Percentiles rank a stretch among this genome's conserved stretches.
phyloP scores from a whole-genome alignment of 2,329 filamentous ascomycete genomes.

The Ophiocordyceps camponoti-leonardi region DNA sequence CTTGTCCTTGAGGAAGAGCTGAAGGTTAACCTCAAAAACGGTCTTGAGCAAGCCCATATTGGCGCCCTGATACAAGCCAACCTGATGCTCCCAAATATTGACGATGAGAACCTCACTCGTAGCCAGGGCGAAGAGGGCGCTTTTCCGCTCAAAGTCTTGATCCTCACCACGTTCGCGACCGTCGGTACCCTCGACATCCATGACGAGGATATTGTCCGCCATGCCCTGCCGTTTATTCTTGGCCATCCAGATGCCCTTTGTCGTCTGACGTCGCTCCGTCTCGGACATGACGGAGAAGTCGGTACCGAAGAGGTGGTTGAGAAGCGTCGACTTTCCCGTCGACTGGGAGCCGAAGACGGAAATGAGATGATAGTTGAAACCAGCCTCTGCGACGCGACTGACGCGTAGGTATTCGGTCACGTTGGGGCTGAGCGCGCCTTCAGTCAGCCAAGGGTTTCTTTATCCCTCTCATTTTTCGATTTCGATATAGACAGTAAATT shows the following conservation, averaged over 20 bases:
- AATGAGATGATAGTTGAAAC: slow-evolving; percentile 98
- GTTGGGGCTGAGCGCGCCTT: slow-evolving; percentile 37
- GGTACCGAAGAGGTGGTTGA: slow-evolving; percentile 92
- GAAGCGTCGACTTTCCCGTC: slow-evolving; percentile 90
- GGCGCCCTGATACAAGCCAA: slow-evolving; percentile 91
- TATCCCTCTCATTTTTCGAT: too few species aligned
- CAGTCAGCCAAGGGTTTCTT: too few species aligned
- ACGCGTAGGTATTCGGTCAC: slow-evolving; percentile 67
- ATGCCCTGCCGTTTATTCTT: slow-evolving; percentile 76
- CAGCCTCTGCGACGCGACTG: slow-evolving; percentile 67
- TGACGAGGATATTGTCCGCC: slow-evolving; percentile 96
- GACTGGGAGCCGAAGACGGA: slow-evolving; percentile 98
- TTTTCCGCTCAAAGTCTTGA: slow-evolving; percentile 98
- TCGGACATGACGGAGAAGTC: slow-evolving; percentile 97
- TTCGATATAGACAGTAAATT: too few species aligned
- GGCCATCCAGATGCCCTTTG: slow-evolving; percentile 98
- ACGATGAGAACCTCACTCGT: slow-evolving; percentile 96
- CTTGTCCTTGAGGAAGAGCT: slow-evolving; percentile 90
- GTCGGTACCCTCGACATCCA: slow-evolving; percentile 98
- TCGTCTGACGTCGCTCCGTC: slow-evolving; percentile 83
- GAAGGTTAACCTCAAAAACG: slow-evolving; percentile 95
- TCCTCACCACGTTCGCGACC: slow-evolving; percentile 92
- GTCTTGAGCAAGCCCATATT: slow-evolving; percentile 99
- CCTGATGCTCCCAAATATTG: slow-evolving; percentile 99
- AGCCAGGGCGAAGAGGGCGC: slow-evolving; percentile 86